Evolutionary conservation across 805 yeast genomes (phyloP).

Genomic region (Metschnikowia colocasiae): DNA sequence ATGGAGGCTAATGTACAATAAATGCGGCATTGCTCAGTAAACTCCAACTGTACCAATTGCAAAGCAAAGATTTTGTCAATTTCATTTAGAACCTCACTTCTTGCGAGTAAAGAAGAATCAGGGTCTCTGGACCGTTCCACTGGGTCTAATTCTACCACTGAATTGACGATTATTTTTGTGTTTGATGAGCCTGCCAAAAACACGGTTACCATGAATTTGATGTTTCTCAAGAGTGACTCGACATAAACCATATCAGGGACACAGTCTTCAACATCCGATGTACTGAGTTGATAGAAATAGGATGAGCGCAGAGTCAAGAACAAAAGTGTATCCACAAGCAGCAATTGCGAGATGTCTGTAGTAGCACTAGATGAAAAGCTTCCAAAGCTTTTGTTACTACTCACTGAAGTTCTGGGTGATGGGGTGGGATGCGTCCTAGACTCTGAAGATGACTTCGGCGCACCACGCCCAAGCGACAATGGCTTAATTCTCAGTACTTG

Average conservation of each 20-base stretch:
- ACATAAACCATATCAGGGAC: conserved; percentile 80
- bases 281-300: conserved; percentile 40
- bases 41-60: conserved; percentile 31
- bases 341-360: conserved; percentile 27
- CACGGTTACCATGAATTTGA: conserved; percentile 55
- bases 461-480: conserved; percentile 22
- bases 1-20: conserved; percentile 64
- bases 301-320: conserved; percentile 27
- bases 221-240: conserved; percentile 63
- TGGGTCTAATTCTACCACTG: conserved; percentile 32
- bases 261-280: conserved; percentile 60
- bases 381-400: conserved; percentile 24
- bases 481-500: conserved; percentile 29
- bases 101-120: conserved; percentile 21
- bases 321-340: conserved; percentile 33
- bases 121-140: background rate
- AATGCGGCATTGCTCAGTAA: conserved; percentile 55
- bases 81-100: conserved; percentile 41
- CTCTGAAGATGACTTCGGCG: conserved; percentile 48
- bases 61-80: conserved; percentile 34
- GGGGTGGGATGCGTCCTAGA: conserved; percentile 9
- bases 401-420: conserved; percentile 36
- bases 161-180: conserved; percentile 37
- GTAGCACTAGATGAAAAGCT: conserved; percentile 24
- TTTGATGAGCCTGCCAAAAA: conserved; percentile 44